Percentiles rank a stretch among this genome's conserved stretches.
These are phyloP conservation scores for Ophiorrhiza pumila DNA, from an alignment of 257 asterid genomes.

Conservation along the genomic window DNA sequence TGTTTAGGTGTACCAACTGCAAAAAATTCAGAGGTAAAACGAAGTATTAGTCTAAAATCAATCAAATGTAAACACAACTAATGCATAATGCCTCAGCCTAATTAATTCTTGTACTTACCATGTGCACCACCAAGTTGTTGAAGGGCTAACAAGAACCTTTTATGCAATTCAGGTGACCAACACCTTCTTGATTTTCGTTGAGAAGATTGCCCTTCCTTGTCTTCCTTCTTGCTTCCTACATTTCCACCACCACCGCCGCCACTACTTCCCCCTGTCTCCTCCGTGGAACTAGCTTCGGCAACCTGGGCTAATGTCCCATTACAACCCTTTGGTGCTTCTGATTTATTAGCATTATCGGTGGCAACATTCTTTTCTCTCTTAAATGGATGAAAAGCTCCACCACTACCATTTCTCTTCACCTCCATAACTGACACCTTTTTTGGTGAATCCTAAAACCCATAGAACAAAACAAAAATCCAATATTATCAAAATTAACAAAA, in stretches of 20 bases:
- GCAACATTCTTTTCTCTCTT: conserved; percentile 41
- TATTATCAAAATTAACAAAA: conserved; percentile 16
- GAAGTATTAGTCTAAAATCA: not conserved
- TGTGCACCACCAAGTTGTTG: conserved; percentile 85
- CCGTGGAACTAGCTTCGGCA: conserved; percentile 51
- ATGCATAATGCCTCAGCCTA: not conserved
- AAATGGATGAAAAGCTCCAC: conserved; percentile 73
- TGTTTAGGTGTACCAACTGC: conserved; percentile 87
- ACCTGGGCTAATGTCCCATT: conserved; percentile 15
- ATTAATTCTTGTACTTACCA: conserved; percentile 30
- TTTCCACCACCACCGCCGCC: conserved; percentile 21
- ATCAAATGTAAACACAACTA: not conserved
- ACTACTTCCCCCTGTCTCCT: conserved; percentile 35
- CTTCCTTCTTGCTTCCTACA: conserved; percentile 28
- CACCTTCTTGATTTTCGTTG: conserved; percentile 65
- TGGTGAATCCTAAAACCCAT: conserved; percentile 32
- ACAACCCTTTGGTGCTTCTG: conserved; percentile 16
- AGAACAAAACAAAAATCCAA: conserved; percentile 10
- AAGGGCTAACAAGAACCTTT: conserved; percentile 61
- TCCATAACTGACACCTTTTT: conserved; percentile 37
- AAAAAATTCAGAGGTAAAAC: conserved; percentile 12
- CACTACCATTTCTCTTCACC: conserved; percentile 41
- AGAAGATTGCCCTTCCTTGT: conserved; percentile 42
- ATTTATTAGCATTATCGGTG: not conserved
- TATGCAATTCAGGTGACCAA: conserved; percentile 77